Evolutionary conservation across 441 rosid species (phyloP).

Genomic region (Dalechampia spathulata): DNA sequence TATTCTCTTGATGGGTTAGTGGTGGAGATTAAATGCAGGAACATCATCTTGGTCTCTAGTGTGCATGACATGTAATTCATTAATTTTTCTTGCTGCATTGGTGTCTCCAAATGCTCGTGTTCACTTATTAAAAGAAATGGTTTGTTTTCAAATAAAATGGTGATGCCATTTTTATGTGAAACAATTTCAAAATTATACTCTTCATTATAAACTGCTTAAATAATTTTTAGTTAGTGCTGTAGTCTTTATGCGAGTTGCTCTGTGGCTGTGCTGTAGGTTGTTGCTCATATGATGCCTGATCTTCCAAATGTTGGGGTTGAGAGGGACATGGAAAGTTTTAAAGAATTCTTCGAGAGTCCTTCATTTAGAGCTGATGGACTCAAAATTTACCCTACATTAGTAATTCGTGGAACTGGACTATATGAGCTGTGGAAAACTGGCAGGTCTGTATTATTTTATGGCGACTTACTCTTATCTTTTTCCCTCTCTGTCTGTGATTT

Average conservation of each 20-base stretch:
- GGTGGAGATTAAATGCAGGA: background rate
- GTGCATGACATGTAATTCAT: background rate
- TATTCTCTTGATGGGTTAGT: background rate
- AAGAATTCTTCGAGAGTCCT: constrained; percentile 96
- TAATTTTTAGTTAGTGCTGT: constrained; percentile 5
- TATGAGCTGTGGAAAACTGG: constrained; percentile 99
- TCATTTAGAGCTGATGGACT: constrained; percentile 96
- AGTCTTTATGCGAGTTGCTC: constrained; percentile 4
- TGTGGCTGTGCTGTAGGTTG: constrained; percentile 53
- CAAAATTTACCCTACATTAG: constrained; percentile 97
- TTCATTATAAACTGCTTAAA: background rate
- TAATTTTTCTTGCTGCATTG: background rate
- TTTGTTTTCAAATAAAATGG: background rate
- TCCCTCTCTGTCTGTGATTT: background rate
- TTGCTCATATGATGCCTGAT: constrained; percentile 99
- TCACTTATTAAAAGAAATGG: background rate
- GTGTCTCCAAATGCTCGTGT: background rate
- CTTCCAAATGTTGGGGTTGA: constrained; percentile 99
- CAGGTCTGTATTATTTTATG: constrained; percentile 36
- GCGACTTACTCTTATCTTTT: background rate
- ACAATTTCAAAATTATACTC: background rate
- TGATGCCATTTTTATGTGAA: background rate
- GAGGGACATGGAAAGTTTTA: constrained; percentile 95
- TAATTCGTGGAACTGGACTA: constrained; percentile 97
- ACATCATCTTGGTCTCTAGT: background rate